phyloP scores from a whole-genome alignment of 179 eudicot genomes.

The Spinacia oleracea region DNA sequence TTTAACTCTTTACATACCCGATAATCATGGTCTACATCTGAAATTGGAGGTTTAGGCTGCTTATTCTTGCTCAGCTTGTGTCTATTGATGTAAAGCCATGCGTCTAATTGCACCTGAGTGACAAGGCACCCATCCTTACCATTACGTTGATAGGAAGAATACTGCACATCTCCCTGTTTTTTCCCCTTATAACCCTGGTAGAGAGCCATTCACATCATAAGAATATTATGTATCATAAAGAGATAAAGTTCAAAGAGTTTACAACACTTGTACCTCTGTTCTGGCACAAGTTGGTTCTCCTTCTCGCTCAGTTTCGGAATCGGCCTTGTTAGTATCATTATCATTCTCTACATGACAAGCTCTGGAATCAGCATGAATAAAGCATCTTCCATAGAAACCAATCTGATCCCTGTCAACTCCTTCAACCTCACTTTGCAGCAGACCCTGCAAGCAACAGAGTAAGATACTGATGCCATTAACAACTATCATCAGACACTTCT shows the following conservation, averaged over 20 bases:
- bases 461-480: slow-evolving; percentile 10
- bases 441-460: slow-evolving; percentile 44
- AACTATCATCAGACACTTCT: neutral
- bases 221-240: neutral
- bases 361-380: slow-evolving; percentile 45
- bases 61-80: slow-evolving; percentile 45
- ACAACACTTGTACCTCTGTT: slow-evolving; percentile 46
- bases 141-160: slow-evolving; percentile 26
- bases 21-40: slow-evolving; percentile 53
- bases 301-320: slow-evolving; percentile 33
- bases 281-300: slow-evolving; percentile 57
- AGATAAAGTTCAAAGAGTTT: slow-evolving; percentile 10
- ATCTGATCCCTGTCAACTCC: slow-evolving; percentile 43
- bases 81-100: slow-evolving; percentile 65
- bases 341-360: slow-evolving; percentile 27
- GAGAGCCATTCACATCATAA: slow-evolving; percentile 14
- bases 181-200: slow-evolving; percentile 61
- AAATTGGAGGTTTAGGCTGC: slow-evolving; percentile 39
- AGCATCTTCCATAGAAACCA: slow-evolving; percentile 58
- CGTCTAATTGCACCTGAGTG: slow-evolving; percentile 66
- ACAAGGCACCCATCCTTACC: slow-evolving; percentile 51
- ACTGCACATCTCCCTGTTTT: slow-evolving; percentile 43
- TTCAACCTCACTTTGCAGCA: slow-evolving; percentile 62
- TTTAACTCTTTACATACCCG: slow-evolving; percentile 45
- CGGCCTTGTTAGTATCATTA: slow-evolving; percentile 20